Conservation (phyloP, 2,329 filamentous ascomycete genomes). For the Apiospora kogelbergensis region DNA sequence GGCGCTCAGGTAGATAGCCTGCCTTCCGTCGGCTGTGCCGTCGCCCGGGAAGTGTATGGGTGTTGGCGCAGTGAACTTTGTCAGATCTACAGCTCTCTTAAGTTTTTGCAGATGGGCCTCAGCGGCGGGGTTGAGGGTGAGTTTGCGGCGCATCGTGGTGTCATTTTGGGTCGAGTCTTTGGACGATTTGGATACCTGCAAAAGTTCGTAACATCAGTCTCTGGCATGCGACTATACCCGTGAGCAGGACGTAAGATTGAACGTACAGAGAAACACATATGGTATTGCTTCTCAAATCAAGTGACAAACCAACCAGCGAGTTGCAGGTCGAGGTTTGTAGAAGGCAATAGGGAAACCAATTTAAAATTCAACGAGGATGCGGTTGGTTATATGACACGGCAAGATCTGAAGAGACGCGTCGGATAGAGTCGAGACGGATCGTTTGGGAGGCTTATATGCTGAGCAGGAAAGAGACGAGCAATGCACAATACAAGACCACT, state of each 20-base stretch:
- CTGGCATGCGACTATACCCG: not conserved
- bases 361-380: not conserved
- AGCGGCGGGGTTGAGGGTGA: slow-evolving; percentile 27
- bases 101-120: slow-evolving; percentile 30
- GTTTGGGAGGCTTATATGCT: not conserved
- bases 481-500: not conserved
- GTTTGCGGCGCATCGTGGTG: slow-evolving; percentile 24
- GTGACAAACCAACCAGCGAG: not conserved
- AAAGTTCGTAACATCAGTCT: not conserved
- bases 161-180: not conserved
- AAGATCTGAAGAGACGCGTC: not conserved
- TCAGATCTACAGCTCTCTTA: slow-evolving; percentile 31
- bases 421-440: not conserved
- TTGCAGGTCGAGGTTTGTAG: not conserved
- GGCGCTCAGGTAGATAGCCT: slow-evolving; percentile 44
- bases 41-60: slow-evolving; percentile 27
- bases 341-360: not conserved
- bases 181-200: not conserved
- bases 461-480: not conserved
- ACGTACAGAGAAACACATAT: not conserved
- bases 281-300: not conserved
- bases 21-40: slow-evolving; percentile 17
- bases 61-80: slow-evolving; percentile 30
- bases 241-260: no score
- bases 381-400: not conserved